phyloP scores from a whole-genome alignment of 2,329 filamentous ascomycete genomes.

The Tolypocladium capitatum region DNA sequence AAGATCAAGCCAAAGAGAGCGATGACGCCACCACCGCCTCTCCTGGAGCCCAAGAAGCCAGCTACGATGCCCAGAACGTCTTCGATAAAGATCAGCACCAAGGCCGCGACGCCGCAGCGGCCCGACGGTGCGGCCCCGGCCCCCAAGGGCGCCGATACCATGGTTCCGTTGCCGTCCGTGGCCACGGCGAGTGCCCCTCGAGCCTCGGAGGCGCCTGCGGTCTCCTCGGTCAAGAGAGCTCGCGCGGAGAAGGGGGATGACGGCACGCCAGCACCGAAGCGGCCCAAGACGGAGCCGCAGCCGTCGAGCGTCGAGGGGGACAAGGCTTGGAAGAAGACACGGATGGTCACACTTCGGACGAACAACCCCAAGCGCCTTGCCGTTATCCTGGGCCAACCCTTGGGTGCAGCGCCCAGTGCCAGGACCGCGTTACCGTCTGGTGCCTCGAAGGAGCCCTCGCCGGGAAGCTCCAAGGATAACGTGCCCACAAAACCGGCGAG shows the following conservation, averaged over 20 bases:
- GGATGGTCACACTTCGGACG: slow-evolving; percentile 24
- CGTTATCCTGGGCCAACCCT: slow-evolving; percentile 17
- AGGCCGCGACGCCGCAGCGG: slow-evolving; percentile 11
- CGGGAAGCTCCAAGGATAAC: slow-evolving; percentile 13
- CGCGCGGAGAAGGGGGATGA: slow-evolving; percentile 23
- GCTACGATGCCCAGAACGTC: slow-evolving; percentile 15
- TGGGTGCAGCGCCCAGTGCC: slow-evolving; percentile 8
- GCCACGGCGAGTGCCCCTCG: slow-evolving; percentile 9
- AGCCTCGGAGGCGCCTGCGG: slow-evolving; percentile 8
- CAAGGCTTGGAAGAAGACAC: slow-evolving; percentile 13
- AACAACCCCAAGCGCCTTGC: slow-evolving; percentile 20
- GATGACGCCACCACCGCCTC: slow-evolving; percentile 10
- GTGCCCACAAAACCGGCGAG: slow-evolving; percentile 21
- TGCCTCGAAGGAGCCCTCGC: slow-evolving; percentile 12
- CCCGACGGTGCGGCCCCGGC: background rate
- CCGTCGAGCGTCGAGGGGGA: slow-evolving; percentile 9
- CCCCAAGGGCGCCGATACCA: background rate
- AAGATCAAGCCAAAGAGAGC: slow-evolving; percentile 20
- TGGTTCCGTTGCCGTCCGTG: slow-evolving; percentile 2
- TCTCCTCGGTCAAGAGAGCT: slow-evolving; percentile 19
- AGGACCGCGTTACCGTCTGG: slow-evolving; percentile 21
- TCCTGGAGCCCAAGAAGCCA: slow-evolving; percentile 15
- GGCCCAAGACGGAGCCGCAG: slow-evolving; percentile 21
- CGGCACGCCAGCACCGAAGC: slow-evolving; percentile 22
- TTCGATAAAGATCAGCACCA: slow-evolving; percentile 27